These are phyloP conservation scores for Pseudogymnoascus sp. DNA, from an alignment of 2,329 filamentous ascomycete genomes.

Conservation along the genomic window DNA sequence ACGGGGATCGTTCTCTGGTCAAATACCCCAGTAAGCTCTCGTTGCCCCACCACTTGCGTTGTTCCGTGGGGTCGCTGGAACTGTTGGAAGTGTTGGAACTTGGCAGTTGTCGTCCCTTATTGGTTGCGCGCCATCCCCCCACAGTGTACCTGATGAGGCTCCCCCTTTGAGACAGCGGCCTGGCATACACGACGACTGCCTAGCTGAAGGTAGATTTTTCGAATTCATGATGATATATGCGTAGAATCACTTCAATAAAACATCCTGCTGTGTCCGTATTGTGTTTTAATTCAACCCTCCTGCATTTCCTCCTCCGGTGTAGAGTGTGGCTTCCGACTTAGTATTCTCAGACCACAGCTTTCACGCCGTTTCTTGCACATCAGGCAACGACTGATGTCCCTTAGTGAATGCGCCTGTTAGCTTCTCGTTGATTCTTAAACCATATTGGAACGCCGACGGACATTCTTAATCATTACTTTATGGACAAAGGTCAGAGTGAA, in stretches of 20 bases:
- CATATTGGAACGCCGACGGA: neutral
- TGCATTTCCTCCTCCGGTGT: neutral
- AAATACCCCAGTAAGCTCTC: neutral
- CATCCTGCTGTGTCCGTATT: neutral
- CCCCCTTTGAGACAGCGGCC: neutral
- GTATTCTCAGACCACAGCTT: neutral
- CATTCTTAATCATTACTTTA: neutral
- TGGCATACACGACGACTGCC: neutral
- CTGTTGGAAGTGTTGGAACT: neutral
- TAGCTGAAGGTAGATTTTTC: neutral
- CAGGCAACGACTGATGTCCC: neutral
- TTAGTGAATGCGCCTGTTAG: neutral
- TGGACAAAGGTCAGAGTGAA: conserved; percentile 1
- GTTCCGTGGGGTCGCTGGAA: conserved; percentile 1
- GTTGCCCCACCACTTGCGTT: neutral
- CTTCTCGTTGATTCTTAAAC: neutral
- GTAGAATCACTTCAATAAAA: conserved; percentile 2
- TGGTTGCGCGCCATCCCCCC: neutral
- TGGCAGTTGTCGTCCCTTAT: neutral
- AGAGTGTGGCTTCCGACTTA: neutral
- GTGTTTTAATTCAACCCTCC: neutral
- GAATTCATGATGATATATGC: neutral
- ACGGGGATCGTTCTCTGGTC: neutral
- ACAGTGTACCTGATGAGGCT: conserved; percentile 1
- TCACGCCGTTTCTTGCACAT: neutral